phyloP scores from a whole-genome alignment of 106 monocot species.

The Dendrobium officinale region DNA sequence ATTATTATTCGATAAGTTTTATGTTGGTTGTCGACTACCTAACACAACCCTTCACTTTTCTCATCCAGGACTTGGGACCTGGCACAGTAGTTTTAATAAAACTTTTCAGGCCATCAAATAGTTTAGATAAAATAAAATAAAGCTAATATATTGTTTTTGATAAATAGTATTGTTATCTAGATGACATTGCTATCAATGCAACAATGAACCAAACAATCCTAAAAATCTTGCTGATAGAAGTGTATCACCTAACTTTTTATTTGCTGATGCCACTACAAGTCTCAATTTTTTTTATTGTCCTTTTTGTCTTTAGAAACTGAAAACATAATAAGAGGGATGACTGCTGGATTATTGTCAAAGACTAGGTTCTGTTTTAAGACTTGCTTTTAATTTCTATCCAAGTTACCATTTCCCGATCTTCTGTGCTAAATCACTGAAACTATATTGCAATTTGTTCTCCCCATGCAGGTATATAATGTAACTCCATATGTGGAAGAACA shows the following conservation, averaged over 20 bases:
- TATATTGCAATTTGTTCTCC: not conserved
- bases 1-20: no score
- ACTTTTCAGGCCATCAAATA: no score
- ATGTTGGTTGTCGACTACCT: no score
- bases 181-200: not conserved
- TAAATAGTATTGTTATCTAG: not conserved
- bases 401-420: not conserved
- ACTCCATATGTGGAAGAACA: constrained; percentile 96
- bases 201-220: not conserved
- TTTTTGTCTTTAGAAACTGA: constrained; percentile 19
- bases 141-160: not conserved
- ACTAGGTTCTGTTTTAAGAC: constrained; percentile 44
- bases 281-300: not conserved
- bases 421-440: not conserved
- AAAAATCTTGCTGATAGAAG: not conserved
- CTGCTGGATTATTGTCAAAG: constrained; percentile 98
- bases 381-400: not conserved
- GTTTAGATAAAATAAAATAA: not conserved
- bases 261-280: not conserved
- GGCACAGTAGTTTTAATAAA: no score
- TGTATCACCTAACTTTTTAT: not conserved
- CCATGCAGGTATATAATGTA: constrained; percentile 80
- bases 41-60: no score
- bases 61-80: no score
- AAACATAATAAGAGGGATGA: constrained; percentile 60